phyloP scores from a whole-genome alignment of 306 rosid species.

The Medicago ruthenica region DNA sequence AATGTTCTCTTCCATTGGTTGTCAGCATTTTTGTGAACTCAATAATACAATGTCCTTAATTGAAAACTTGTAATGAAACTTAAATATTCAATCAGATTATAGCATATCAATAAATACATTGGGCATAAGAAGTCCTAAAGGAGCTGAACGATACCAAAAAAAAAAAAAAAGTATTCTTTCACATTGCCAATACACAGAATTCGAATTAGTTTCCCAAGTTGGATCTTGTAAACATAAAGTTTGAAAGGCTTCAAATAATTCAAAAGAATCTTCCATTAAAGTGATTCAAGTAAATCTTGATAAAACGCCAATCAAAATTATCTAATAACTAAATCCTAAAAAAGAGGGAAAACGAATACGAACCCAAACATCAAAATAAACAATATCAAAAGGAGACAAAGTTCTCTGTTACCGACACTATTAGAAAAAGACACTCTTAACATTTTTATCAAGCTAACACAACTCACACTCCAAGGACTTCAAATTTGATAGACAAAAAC shows the following conservation, averaged over 20 bases:
- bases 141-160: neutral
- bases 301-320: neutral
- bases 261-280: neutral
- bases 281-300: neutral
- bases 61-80: neutral
- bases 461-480: no score
- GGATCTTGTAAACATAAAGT: neutral
- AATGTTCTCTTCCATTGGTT: conserved; percentile 1
- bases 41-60: neutral
- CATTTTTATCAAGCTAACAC: no score
- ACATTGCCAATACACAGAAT: neutral
- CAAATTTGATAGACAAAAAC: no score
- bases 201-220: neutral
- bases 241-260: neutral
- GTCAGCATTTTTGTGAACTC: neutral
- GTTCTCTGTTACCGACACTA: no score
- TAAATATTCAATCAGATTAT: conserved; percentile 4
- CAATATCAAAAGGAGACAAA: no score
- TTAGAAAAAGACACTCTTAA: no score
- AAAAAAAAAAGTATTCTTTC: neutral
- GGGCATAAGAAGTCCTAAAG: neutral
- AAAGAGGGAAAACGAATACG: no score
- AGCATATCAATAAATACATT: neutral
- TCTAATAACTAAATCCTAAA: no score
- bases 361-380: no score